phyloP scores from a whole-genome alignment of 768 basidiomycete species.

The Kwoniella botswanensis region DNA sequence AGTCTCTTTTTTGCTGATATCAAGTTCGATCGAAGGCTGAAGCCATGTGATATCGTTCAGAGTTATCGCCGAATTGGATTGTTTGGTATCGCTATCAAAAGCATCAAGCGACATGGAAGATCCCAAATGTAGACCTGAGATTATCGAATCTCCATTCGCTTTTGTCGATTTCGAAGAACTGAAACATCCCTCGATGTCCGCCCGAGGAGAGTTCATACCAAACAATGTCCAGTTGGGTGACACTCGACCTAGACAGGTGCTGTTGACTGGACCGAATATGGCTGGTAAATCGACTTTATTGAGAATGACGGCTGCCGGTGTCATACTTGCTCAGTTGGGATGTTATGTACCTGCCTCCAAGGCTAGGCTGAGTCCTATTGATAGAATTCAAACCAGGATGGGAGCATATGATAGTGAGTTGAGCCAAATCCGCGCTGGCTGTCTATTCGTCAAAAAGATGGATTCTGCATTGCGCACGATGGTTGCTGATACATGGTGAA shows the following conservation, averaged over 20 bases:
- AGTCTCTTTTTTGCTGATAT: conserved; percentile 18
- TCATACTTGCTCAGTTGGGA: conserved; percentile 90
- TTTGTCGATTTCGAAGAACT: conserved; percentile 86
- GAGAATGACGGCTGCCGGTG: conserved; percentile 94
- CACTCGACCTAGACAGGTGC: conserved; percentile 65
- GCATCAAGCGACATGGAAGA: conserved; percentile 87
- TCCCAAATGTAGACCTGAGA: conserved; percentile 88
- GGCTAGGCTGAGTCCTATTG: conserved; percentile 89
- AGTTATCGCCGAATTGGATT: conserved; percentile 93
- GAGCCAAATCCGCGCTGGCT: no score
- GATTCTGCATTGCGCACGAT: no score
- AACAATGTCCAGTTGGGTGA: conserved; percentile 89
- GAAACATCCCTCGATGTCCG: conserved; percentile 82
- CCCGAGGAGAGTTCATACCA: conserved; percentile 82
- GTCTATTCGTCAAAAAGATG: no score
- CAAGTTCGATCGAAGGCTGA: background rate
- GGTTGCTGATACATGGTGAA: no score
- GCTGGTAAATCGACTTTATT: conserved; percentile 78
- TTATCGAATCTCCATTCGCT: conserved; percentile 72
- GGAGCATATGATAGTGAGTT: conserved; percentile 87
- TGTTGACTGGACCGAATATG: conserved; percentile 76
- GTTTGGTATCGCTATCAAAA: conserved; percentile 87
- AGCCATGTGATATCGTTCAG: conserved; percentile 55
- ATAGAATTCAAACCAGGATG: conserved; percentile 92
- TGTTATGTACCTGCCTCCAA: conserved; percentile 88